Conservation (phyloP, 805 yeast genomes). For the Wickerhamiella lipophila region DNA sequence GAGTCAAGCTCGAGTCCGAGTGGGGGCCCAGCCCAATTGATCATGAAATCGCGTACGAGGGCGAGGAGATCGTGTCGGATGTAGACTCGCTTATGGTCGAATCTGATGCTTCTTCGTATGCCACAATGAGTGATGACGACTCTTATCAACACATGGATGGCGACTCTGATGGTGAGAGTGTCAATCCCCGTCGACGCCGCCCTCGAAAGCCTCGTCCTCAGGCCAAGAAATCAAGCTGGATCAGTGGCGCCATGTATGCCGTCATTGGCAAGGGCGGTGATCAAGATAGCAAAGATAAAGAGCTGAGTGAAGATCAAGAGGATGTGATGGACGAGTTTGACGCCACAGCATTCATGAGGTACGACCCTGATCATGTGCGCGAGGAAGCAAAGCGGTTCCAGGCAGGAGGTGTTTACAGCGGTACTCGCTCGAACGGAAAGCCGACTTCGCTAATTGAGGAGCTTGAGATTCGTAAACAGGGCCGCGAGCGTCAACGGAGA, state of each 20-base stretch:
- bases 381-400: conserved; percentile 22
- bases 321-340: conserved; percentile 11
- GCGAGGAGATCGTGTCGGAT: conserved; percentile 6
- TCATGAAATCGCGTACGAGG: conserved; percentile 8
- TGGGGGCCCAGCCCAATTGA: conserved; percentile 22
- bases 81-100: conserved; percentile 8
- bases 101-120: conserved; percentile 21
- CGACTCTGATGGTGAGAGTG: conserved; percentile 5
- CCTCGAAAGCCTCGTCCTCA: conserved; percentile 1
- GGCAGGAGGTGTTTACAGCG: conserved; percentile 20
- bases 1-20: conserved; percentile 15
- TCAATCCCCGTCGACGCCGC: neutral
- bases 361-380: conserved; percentile 21
- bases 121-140: conserved; percentile 25
- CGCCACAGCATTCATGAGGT: conserved; percentile 24
- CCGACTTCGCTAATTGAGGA: conserved; percentile 30
- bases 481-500: conserved; percentile 22
- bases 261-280: conserved; percentile 15
- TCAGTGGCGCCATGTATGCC: conserved; percentile 6
- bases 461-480: conserved; percentile 29
- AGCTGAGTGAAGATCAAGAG: conserved; percentile 10
- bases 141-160: conserved; percentile 18
- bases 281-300: conserved; percentile 16
- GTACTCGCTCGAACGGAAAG: conserved; percentile 14
- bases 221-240: conserved; percentile 5